These are phyloP conservation scores for Hanseniaspora guilliermondii DNA, from an alignment of 805 yeast genomes.

Conservation along the genomic window DNA sequence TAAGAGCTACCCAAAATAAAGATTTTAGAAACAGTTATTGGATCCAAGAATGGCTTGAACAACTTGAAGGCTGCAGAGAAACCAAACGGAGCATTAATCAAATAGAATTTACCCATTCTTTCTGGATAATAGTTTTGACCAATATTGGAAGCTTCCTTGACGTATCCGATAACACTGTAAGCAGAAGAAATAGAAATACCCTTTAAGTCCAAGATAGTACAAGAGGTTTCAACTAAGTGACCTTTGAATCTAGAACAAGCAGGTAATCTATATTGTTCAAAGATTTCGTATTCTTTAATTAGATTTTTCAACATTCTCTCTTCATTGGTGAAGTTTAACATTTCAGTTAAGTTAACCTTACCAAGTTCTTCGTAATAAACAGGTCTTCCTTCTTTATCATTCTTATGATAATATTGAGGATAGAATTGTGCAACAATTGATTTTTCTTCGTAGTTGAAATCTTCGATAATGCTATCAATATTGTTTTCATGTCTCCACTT, in stretches of 20 bases:
- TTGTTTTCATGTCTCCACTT: slow-evolving; percentile 84
- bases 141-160: slow-evolving; percentile 81
- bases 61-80: slow-evolving; percentile 85
- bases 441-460: slow-evolving; percentile 89
- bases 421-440: slow-evolving; percentile 76
- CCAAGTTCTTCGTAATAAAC: slow-evolving; percentile 91
- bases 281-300: slow-evolving; percentile 95
- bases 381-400: slow-evolving; percentile 94
- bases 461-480: slow-evolving; percentile 70
- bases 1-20: slow-evolving; percentile 73
- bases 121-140: slow-evolving; percentile 98
- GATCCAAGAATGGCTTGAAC: slow-evolving; percentile 90
- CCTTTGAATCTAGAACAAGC: slow-evolving; percentile 84
- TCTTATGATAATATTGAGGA: slow-evolving; percentile 96
- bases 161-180: slow-evolving; percentile 72
- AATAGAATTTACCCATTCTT: slow-evolving; percentile 95
- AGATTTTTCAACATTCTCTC: slow-evolving; percentile 92
- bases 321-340: slow-evolving; percentile 87
- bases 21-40: slow-evolving; percentile 92
- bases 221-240: slow-evolving; percentile 78
- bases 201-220: slow-evolving; percentile 89
- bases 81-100: slow-evolving; percentile 95
- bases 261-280: slow-evolving; percentile 71
- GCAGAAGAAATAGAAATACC: slow-evolving; percentile 82
- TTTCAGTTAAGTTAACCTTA: slow-evolving; percentile 72